Evolutionary conservation across 257 asterid genomes (phyloP).

Genomic region (Cruciata laevipes): DNA sequence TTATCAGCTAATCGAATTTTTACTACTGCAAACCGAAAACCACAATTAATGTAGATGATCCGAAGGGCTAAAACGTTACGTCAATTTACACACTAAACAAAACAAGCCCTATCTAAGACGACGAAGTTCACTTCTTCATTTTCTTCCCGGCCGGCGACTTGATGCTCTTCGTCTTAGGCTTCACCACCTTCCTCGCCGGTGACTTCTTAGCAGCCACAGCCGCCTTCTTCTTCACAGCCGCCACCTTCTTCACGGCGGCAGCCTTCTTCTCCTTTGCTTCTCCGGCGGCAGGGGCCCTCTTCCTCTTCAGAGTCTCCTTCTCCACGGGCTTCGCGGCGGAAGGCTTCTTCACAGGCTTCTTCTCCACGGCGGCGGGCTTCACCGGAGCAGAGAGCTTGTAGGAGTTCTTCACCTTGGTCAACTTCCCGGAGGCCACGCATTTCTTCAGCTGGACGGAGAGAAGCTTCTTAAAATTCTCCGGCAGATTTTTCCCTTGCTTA

Average conservation of each 20-base stretch:
- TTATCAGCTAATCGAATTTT: neutral
- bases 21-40: neutral
- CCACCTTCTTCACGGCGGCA: neutral
- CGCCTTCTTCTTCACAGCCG: slow-evolving; percentile 4
- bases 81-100: slow-evolving; percentile 10
- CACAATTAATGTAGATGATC: neutral
- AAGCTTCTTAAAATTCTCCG: slow-evolving; percentile 64
- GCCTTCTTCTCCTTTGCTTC: slow-evolving; percentile 5
- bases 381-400: slow-evolving; percentile 29
- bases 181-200: slow-evolving; percentile 5
- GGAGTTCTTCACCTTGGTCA: slow-evolving; percentile 58
- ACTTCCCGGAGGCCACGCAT: slow-evolving; percentile 52
- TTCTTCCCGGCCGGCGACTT: slow-evolving; percentile 26
- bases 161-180: slow-evolving; percentile 13
- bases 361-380: neutral
- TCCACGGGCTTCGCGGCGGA: neutral
- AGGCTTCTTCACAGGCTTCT: slow-evolving; percentile 6
- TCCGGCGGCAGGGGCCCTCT: neutral
- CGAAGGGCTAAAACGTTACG: neutral
- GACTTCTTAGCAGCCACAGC: slow-evolving; percentile 15
- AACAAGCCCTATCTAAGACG: neutral
- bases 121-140: slow-evolving; percentile 1
- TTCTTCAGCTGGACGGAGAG: slow-evolving; percentile 63
- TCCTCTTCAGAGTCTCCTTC: slow-evolving; percentile 9
- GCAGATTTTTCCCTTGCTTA: slow-evolving; percentile 53